Conservation (phyloP, 1,139 yeast genomes). For the Scheffersomyces lignicola region DNA sequence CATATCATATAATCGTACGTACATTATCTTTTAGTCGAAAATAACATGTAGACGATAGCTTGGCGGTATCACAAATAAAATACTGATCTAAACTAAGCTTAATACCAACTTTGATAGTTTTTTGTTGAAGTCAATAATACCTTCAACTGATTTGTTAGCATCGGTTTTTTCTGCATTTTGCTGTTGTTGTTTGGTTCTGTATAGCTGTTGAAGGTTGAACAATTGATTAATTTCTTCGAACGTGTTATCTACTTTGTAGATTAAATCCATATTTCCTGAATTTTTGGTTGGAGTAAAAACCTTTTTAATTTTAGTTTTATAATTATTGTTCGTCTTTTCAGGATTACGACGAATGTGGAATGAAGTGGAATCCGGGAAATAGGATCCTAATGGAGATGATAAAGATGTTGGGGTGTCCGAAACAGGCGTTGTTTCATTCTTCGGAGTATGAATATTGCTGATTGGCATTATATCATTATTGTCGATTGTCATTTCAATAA, state of each 20-base stretch:
- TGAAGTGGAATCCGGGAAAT: conserved; percentile 1
- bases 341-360: background rate
- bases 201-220: conserved; percentile 16
- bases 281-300: conserved; percentile 36
- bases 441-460: background rate
- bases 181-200: conserved; percentile 9
- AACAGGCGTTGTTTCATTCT: background rate
- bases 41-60: too few species aligned
- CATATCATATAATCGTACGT: too few species aligned
- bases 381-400: conserved; percentile 4
- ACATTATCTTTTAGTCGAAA: too few species aligned
- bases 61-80: too few species aligned
- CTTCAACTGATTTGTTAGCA: conserved; percentile 5
- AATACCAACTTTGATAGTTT: conserved; percentile 18
- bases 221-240: conserved; percentile 29
- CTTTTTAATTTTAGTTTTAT: conserved; percentile 39
- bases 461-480: conserved; percentile 7
- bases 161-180: conserved; percentile 3
- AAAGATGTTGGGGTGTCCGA: conserved; percentile 3
- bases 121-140: conserved; percentile 17
- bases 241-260: conserved; percentile 24
- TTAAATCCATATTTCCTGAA: conserved; percentile 30
- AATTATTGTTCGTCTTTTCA: conserved; percentile 17
- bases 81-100: conserved; percentile 9
- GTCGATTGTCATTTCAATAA: conserved; percentile 41